Conservation (phyloP, 2,329 filamentous ascomycete species). For the Elsinoe australis region DNA sequence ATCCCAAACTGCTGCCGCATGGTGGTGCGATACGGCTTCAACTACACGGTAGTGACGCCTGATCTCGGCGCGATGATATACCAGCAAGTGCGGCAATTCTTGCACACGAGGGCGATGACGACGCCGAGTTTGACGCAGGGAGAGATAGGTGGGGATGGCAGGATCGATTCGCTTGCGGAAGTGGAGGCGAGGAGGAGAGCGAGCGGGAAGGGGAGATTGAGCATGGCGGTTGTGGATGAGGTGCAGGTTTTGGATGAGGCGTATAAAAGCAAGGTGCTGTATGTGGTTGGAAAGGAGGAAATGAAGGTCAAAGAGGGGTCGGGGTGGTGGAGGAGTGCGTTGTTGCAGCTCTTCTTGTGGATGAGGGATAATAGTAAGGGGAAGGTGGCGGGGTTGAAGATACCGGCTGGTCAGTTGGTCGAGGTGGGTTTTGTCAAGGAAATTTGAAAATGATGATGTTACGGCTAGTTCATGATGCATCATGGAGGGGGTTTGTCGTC, state of each 20-base stretch:
- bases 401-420: slow-evolving; percentile 54
- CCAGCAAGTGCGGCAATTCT: slow-evolving; percentile 22
- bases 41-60: slow-evolving; percentile 23
- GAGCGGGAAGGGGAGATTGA: background rate
- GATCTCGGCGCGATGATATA: slow-evolving; percentile 24
- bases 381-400: slow-evolving; percentile 56
- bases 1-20: slow-evolving; percentile 24
- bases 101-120: too few relatives aligned
- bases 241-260: slow-evolving; percentile 22
- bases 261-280: slow-evolving; percentile 22
- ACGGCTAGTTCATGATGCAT: too few relatives aligned
- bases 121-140: too few relatives aligned
- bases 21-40: slow-evolving; percentile 24
- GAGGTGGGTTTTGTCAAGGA: slow-evolving; percentile 53
- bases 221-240: too few relatives aligned
- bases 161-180: too few relatives aligned
- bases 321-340: slow-evolving; percentile 37
- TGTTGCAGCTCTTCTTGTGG: slow-evolving; percentile 54
- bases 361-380: slow-evolving; percentile 58
- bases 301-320: slow-evolving; percentile 28
- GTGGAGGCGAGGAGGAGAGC: background rate
- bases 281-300: slow-evolving; percentile 26
- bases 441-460: too few relatives aligned
- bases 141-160: background rate
- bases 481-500: too few relatives aligned